Conservation (phyloP, 2,329 filamentous ascomycete species). For the Trichoderma sp. region DNA sequence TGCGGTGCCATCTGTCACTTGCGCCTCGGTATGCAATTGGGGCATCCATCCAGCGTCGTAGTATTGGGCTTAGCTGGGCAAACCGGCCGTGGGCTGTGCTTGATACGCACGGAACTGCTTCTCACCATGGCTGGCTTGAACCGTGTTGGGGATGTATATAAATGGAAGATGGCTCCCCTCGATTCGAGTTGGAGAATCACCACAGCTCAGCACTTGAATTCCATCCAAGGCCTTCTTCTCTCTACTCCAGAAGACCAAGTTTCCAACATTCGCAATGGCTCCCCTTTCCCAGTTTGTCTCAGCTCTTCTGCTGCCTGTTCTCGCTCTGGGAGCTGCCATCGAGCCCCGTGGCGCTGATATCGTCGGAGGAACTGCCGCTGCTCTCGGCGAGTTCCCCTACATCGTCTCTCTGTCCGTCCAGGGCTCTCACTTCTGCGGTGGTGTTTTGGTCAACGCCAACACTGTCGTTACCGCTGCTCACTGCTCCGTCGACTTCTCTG, state of each 20-base stretch:
- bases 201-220: background rate
- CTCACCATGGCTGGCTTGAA: background rate
- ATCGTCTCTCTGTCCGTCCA: constrained; percentile 28
- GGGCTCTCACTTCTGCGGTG: constrained; percentile 29
- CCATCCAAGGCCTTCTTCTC: background rate
- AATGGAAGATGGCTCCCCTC: background rate
- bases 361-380: constrained; percentile 27
- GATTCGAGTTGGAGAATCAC: background rate
- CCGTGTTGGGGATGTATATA: background rate
- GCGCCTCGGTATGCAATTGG: background rate
- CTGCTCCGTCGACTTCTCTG: constrained; percentile 26
- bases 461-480: constrained; percentile 35
- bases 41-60: background rate
- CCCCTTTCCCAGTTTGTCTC: background rate
- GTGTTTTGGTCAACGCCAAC: constrained; percentile 30
- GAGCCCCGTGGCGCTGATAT: constrained; percentile 21
- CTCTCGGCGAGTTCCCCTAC: constrained; percentile 32
- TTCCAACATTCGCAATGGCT: background rate
- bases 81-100: background rate
- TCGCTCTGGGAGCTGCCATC: constrained; percentile 15
- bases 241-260: background rate
- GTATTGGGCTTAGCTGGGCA: background rate
- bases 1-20: background rate
- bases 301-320: constrained; percentile 15
- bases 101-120: background rate